Evolutionary conservation across 495 filamentous ascomycete genomes (phyloP).

Genomic region (Delitschia confertaspora): DNA sequence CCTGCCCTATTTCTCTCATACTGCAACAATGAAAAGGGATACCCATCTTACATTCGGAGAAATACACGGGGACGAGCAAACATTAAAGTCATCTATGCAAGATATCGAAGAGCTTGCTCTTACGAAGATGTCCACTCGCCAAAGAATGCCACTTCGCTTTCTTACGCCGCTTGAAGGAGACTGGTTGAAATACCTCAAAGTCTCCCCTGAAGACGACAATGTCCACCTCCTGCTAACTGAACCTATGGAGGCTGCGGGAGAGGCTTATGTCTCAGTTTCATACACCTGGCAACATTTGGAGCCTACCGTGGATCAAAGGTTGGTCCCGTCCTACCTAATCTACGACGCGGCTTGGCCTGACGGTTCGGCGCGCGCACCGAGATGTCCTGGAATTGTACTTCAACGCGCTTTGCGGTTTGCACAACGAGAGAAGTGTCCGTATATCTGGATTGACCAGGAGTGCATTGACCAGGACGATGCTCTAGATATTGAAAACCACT

Average conservation of each 20-base stretch:
- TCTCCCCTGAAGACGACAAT: not conserved
- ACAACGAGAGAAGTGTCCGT: not conserved
- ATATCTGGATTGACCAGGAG: not conserved
- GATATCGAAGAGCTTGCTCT: not conserved
- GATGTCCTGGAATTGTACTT: not conserved
- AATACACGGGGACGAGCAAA: not conserved
- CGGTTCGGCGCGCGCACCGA: not conserved
- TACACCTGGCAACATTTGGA: not conserved
- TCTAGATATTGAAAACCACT: not conserved
- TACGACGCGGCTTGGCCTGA: not conserved
- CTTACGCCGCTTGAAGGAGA: not conserved
- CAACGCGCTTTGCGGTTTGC: not conserved
- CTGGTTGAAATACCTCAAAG: not conserved
- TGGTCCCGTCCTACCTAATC: not conserved
- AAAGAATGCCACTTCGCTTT: no score
- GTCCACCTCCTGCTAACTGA: not conserved
- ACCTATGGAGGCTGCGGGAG: not conserved
- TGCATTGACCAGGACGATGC: slow-evolving; percentile 1
- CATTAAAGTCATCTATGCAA: not conserved
- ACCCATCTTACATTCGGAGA: not conserved
- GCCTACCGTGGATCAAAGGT: not conserved
- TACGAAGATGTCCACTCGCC: no score
- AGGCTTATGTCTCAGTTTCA: not conserved
- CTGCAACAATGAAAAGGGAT: not conserved
- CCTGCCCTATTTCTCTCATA: no score